Base-by-base conservation (phyloP, 768 basidiomycete genomes). In the Mycena vulgaris region DNA sequence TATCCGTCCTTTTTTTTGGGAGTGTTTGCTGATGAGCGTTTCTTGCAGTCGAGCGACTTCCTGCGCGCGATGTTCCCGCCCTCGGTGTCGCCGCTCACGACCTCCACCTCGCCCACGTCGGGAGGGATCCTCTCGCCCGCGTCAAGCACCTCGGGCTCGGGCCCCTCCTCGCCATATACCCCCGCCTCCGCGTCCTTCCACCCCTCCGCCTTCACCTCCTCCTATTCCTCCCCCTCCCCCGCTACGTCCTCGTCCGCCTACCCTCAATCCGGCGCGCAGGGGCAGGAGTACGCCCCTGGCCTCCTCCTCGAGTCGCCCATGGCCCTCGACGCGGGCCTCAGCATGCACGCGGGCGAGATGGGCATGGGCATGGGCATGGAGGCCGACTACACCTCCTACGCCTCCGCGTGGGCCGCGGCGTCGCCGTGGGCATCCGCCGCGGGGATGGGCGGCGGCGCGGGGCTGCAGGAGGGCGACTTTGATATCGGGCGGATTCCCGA, bases 1-100 rank as follows among this genome's bases (percentile, higher is more conserved):
- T 47, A 7, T 37, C 35, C 35, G 5, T 47, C 23, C 23, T 11
- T n/a, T 40, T 39, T 57, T 66, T 65, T 66, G 48, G 64, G 52
- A n/a, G n/a, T n/a, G n/a, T n/a, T 40, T 66, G 42, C 64, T 73
- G 52, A 74, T 47, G 16, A 14, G 40, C 23, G 55, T 13, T 33
- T 33, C 66, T 68, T 48, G 19, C 66, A 90, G 89, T 81, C 85
- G 28, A 81, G 85, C 63, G 86, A 88, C 59, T 87, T 86, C 75
- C 82, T 88, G 65, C 83, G 85, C 59, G 80, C 83, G 75, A 87
- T 88, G 83, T 87, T 84, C 81, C 63, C 57, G 5, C n/a, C 56
- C n/a, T 6, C 45, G 21, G 13, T 27, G 14, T 37, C 58, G 56
- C 48, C 63, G 21, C 42, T 2, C 52, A 49, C 33, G 35, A 10